Evolutionary conservation across 1,139 yeast species (phyloP), one percentile per base, ranked within the genome.

Genomic region (Hansenula sp.): DNA sequence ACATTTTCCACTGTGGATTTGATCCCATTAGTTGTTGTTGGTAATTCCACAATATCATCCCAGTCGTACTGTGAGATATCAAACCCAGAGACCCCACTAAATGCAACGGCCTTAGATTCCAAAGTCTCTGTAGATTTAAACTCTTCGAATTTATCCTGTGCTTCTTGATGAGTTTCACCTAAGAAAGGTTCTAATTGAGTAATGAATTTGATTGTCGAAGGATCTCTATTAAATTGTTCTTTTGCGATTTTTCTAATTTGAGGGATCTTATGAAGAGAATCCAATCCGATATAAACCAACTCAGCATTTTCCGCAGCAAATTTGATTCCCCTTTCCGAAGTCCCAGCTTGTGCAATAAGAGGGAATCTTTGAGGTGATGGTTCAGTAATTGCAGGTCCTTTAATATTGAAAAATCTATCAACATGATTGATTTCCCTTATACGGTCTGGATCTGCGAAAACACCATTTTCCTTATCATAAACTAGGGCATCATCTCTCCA

Each of bases 231-330:
- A 30, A 47, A 54, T 31, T 48, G 47, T 16, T 46, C 47, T 3
- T 41, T 33, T 2, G 63, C 65, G 16, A 50, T 46, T 15, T 37
- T 35, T 32, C 59, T 55, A 30, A 60, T 47, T 21, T 53, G 55
- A 11, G 43, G 49, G 15, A 58, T 50, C 11, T 53, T 47, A n/a
- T 41, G 45, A 1, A 36, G 49, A 12, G 57, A 43, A 29, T 43
- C 44, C 28, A 52, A 50, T 18, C 68, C 62, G 21, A 68, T 58
- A 49, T 70, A 70, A 9, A 69, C 66, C 10, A 63, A 62, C 50
- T 71, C 76, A 2, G 74, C 75, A 53, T 68, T 63, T 45, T 63
- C 62, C 15, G 76, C 76, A 12, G 74, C 75, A 55, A 67, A 66
- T 5, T 66, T 64, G 43, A 62, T 64, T n/a, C 75, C 75, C 11